phyloP scores from a whole-genome alignment of 768 basidiomycete species.

The Tylopilus rubrobrunneus region DNA sequence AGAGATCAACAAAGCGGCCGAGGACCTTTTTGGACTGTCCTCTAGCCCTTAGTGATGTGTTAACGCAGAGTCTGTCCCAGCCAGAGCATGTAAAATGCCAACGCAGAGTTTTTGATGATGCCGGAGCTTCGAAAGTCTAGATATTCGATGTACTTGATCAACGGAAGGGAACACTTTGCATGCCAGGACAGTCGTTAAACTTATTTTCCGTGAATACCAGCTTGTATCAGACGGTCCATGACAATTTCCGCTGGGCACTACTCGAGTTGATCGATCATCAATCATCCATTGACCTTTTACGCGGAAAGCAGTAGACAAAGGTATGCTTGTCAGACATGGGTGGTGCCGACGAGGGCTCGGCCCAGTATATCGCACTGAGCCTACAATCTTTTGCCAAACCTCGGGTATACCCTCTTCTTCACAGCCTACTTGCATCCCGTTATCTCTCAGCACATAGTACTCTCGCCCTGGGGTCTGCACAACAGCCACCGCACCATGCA shows the following conservation, averaged over 20 bases:
- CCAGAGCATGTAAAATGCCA: not conserved
- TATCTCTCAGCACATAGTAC: conserved; percentile 68
- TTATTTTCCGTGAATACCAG: too few relatives aligned
- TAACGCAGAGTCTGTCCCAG: not conserved
- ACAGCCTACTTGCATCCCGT: conserved; percentile 71
- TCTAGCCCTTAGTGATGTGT: conserved; percentile 3
- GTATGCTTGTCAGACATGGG: too few relatives aligned
- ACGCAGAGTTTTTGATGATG: not conserved
- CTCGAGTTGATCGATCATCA: too few relatives aligned
- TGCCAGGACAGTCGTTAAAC: too few relatives aligned
- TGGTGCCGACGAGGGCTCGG: not conserved
- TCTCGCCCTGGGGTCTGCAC: conserved; percentile 68
- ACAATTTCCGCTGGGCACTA: too few relatives aligned
- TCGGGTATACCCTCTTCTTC: conserved; percentile 69
- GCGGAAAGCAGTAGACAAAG: too few relatives aligned
- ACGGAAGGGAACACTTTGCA: too few relatives aligned
- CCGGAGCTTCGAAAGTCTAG: too few relatives aligned
- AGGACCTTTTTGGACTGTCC: conserved; percentile 63
- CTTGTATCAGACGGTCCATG: too few relatives aligned
- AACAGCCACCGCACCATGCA: conserved; percentile 64
- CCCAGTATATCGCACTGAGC: conserved; percentile 39
- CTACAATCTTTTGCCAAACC: conserved; percentile 59
- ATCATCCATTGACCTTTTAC: too few relatives aligned
- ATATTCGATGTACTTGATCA: too few relatives aligned
- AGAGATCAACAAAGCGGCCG: conserved; percentile 60